A percentile compares a stretch with the other conserved stretches of the same genome.
These are phyloP conservation scores for Somion occarium DNA, from an alignment of 1,284 basidiomycete genomes.

Conservation along the genomic window DNA sequence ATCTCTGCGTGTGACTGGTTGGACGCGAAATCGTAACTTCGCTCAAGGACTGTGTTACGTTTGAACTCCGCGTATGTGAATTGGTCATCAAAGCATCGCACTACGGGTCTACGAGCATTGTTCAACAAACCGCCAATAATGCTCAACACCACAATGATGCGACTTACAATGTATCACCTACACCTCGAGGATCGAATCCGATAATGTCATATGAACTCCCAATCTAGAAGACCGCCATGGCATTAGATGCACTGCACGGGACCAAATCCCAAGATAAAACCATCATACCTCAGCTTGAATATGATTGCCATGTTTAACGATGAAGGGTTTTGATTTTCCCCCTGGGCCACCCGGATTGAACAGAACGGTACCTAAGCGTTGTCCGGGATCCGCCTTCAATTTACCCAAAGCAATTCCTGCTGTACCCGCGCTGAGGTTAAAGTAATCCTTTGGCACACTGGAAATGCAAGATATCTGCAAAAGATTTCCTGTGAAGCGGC, in stretches of 20 bases:
- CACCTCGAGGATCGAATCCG: constrained; percentile 40
- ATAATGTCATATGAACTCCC: constrained; percentile 35
- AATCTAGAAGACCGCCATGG: constrained; percentile 12
- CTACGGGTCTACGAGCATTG: not conserved
- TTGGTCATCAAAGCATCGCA: constrained; percentile 1
- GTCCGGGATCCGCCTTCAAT: constrained; percentile 16
- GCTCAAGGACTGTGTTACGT: constrained; percentile 5
- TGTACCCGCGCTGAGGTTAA: constrained; percentile 17
- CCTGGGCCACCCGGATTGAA: constrained; percentile 24
- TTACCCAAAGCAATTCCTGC: constrained; percentile 21
- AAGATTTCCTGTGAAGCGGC: not conserved
- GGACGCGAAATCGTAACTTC: constrained; percentile 2
- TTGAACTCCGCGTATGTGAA: not conserved
- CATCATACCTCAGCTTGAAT: constrained; percentile 17
- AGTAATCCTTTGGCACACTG: constrained; percentile 24
- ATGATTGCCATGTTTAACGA: constrained; percentile 8
- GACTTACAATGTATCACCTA: constrained; percentile 21
- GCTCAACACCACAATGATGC: not conserved
- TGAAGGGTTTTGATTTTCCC: constrained; percentile 14
- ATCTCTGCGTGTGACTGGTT: constrained; percentile 3
- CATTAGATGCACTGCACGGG: not conserved
- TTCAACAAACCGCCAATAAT: not conserved
- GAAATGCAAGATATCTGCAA: not conserved
- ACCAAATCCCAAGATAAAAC: not conserved
- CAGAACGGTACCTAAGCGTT: constrained; percentile 20